These are phyloP conservation scores for Dictyostelium firmibasis DNA, from an alignment of 78 protist genomes.

Conservation along the genomic window DNA sequence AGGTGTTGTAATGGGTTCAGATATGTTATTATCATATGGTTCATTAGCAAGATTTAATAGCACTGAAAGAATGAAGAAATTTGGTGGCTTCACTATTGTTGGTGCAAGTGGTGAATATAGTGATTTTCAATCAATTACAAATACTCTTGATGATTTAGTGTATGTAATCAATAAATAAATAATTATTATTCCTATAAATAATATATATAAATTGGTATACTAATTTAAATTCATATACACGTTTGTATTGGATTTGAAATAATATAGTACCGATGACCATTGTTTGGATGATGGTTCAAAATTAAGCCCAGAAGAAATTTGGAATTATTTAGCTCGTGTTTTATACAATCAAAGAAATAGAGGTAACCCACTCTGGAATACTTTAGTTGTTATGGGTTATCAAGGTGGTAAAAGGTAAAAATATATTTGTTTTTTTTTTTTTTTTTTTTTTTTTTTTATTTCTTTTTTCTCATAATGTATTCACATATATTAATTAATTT, in stretches of 20 bases:
- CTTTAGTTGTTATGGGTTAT: constrained; percentile 86
- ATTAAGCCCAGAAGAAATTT: constrained; percentile 75
- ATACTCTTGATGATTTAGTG: constrained; percentile 78
- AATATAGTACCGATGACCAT: constrained; percentile 46
- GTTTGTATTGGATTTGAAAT: not conserved
- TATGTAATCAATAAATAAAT: not conserved
- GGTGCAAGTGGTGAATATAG: constrained; percentile 93
- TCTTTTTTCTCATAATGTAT: not conserved
- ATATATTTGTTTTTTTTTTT: not conserved
- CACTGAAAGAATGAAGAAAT: constrained; percentile 69
- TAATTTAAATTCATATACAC: not conserved
- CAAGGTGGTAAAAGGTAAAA: constrained; percentile 76
- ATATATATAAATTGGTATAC: no score
- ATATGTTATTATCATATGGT: constrained; percentile 95
- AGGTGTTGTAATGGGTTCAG: constrained; percentile 95
- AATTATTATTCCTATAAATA: no score
- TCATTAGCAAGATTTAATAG: constrained; percentile 90
- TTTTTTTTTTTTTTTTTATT: not conserved
- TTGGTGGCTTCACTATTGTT: constrained; percentile 80
- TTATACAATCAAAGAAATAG: constrained; percentile 89
- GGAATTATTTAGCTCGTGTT: constrained; percentile 86
- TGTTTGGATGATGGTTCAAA: constrained; percentile 75
- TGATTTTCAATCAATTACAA: constrained; percentile 92
- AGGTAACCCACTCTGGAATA: constrained; percentile 91
- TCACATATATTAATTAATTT: not conserved